Conservation (phyloP, 768 basidiomycete species). For the Lanmaoa rubissima region DNA sequence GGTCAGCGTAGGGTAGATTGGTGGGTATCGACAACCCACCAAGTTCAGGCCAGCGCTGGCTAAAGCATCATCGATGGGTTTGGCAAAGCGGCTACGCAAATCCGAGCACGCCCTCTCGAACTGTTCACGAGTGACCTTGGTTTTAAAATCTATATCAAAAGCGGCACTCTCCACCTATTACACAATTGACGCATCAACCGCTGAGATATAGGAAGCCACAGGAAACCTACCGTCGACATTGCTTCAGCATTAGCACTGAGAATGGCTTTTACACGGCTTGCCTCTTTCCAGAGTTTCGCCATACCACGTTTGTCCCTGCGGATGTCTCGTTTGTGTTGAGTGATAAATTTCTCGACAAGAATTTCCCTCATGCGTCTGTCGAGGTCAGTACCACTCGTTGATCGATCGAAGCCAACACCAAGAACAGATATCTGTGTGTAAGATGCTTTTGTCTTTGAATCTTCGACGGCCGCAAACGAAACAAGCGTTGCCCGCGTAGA, state of each 20-base stretch:
- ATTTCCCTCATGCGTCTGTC: conserved; percentile 82
- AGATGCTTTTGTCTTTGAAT: conserved; percentile 46
- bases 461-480: conserved; percentile 52
- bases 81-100: conserved; percentile 57
- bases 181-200: not conserved
- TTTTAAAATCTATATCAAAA: conserved; percentile 87
- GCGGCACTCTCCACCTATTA: conserved; percentile 80
- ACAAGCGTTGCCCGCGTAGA: conserved; percentile 77
- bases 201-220: not conserved
- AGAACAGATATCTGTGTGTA: conserved; percentile 73
- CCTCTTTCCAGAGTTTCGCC: conserved; percentile 95
- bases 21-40: conserved; percentile 38
- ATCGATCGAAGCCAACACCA: conserved; percentile 81
- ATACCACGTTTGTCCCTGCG: conserved; percentile 77
- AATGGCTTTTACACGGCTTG: conserved; percentile 85
- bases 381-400: conserved; percentile 77
- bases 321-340: conserved; percentile 66
- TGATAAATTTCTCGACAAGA: conserved; percentile 71
- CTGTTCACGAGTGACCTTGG: conserved; percentile 70
- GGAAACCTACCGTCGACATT: conserved; percentile 56
- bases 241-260: conserved; percentile 91
- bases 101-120: conserved; percentile 77
- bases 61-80: conserved; percentile 76
- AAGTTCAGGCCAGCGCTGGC: conserved; percentile 61
- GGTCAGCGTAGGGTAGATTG: not conserved